Base-by-base conservation (phyloP, 2,329 filamentous ascomycete genomes). In the Aspergillus fischeri region DNA sequence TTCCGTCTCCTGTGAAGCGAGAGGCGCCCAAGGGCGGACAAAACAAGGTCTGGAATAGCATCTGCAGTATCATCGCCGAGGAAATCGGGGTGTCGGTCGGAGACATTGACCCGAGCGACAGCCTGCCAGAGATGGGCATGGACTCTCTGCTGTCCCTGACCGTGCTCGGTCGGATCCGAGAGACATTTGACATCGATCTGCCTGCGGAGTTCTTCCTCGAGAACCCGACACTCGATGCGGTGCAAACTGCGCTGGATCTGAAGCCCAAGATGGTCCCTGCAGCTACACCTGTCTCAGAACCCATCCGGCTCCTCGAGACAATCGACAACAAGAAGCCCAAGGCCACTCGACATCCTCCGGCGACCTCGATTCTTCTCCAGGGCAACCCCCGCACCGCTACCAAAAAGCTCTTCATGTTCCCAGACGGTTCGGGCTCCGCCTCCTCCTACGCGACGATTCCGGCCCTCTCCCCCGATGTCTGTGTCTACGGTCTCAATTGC, bases 111-210 rank as follows among this genome's bases (percentile, higher is more conserved):
- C 72, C 68, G 27, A 67, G 73, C 8, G 72, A 72, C 10, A 77
- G 77, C 54, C 67, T 79, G 44, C 70, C 66, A 24, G 73, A 75
- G 53, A 70, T 79, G 63, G 77, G 77, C 4, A 76, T 79, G 68
- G 77, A 79, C 57, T 79, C 77, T 3, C 64, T 79, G 25, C 76
- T 79, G 69, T 75, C 75, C 5, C 67, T 79, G 28, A 77, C 76
- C 2, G 75, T 78, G 6, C 71, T 78, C 17, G 76, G 76, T 47
- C 75, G 72, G 52, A 73, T 79, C 32, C 76, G 77, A 9, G 77
- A 79, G 57, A 71, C 70, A 11, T 55, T 77, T 24, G 75, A 75
- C 25, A 63, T 78, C 17, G 75, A 77, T 42, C 65, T 79, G 0
- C 67, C 76, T 4, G 69, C 75, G 3, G 75, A 77, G 29, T 77